Evolutionary conservation across 208 protist species (phyloP).

Genomic region (Trypanosoma mega): DNA sequence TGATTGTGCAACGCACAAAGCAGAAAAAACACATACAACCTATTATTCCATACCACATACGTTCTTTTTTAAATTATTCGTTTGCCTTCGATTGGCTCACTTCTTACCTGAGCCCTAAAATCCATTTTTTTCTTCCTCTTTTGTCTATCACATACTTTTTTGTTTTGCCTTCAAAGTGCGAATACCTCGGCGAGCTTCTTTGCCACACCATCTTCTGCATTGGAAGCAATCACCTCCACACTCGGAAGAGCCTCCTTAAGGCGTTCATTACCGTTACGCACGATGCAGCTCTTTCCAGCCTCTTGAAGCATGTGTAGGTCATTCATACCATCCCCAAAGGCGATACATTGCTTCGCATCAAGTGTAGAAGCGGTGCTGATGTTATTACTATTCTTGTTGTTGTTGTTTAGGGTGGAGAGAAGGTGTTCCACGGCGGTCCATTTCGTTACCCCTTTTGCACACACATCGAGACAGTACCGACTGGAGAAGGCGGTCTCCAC

Average conservation of each 20-base stretch:
- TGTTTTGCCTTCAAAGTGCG: slow-evolving; percentile 15
- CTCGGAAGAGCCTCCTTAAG: slow-evolving; percentile 40
- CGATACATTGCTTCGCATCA: slow-evolving; percentile 6
- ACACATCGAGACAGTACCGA: slow-evolving; percentile 13
- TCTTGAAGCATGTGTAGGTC: slow-evolving; percentile 47
- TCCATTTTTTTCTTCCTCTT: too few relatives aligned
- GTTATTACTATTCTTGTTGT: background rate
- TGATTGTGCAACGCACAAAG: background rate
- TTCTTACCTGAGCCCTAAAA: too few relatives aligned
- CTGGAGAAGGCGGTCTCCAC: slow-evolving; percentile 17
- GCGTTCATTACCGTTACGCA: slow-evolving; percentile 51
- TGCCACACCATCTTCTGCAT: slow-evolving; percentile 52
- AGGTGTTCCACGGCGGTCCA: background rate
- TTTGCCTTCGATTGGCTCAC: too few relatives aligned
- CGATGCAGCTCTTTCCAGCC: slow-evolving; percentile 45
- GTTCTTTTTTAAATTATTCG: background rate
- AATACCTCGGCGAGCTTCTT: slow-evolving; percentile 45
- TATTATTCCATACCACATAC: background rate
- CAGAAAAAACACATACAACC: background rate
- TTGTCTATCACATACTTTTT: too few relatives aligned
- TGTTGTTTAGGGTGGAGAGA: background rate
- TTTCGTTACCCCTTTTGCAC: slow-evolving; percentile 4
- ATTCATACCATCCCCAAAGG: slow-evolving; percentile 74
- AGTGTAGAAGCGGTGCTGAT: background rate
- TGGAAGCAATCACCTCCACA: slow-evolving; percentile 33